A percentile compares a stretch with the other conserved stretches of the same genome.
These are phyloP conservation scores for Penicillium sp. DNA, from an alignment of 2,329 filamentous ascomycete species.

Conservation along the genomic window DNA sequence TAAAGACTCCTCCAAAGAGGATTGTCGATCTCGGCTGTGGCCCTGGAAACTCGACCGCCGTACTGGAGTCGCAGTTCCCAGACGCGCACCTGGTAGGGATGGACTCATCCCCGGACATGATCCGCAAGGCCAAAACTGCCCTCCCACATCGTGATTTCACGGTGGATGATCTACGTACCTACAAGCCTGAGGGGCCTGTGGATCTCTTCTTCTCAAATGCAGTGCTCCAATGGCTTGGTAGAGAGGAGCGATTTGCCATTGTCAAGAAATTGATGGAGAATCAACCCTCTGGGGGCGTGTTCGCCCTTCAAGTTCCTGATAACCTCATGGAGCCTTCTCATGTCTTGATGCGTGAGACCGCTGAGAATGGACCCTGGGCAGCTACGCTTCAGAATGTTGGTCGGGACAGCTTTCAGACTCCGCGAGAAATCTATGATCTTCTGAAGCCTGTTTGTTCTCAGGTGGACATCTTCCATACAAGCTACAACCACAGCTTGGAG, in stretches of 20 bases:
- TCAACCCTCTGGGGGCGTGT: conserved; percentile 41
- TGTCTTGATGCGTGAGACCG: conserved; percentile 44
- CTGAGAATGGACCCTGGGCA: conserved; percentile 38
- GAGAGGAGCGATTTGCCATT: conserved; percentile 39
- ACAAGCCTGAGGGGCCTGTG: conserved; percentile 25
- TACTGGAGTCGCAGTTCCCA: conserved; percentile 46
- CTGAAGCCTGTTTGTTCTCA: conserved; percentile 39
- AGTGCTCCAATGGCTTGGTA: conserved; percentile 54
- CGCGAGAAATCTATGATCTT: conserved; percentile 45
- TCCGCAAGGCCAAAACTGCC: conserved; percentile 41
- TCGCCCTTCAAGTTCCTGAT: conserved; percentile 52
- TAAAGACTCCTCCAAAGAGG: conserved; percentile 33
- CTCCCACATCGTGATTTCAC: conserved; percentile 43
- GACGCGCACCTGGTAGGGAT: conserved; percentile 45
- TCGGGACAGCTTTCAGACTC: conserved; percentile 46
- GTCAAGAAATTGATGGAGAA: conserved; percentile 41
- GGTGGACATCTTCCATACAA: conserved; percentile 51
- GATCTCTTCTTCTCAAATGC: conserved; percentile 54
- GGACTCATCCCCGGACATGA: conserved; percentile 53
- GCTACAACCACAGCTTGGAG: conserved; percentile 49
- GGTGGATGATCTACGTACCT: conserved; percentile 44
- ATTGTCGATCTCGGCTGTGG: conserved; percentile 58
- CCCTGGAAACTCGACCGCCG: conserved; percentile 53
- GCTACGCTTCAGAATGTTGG: conserved; percentile 28
- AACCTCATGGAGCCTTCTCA: conserved; percentile 49